Evolutionary conservation across 1,284 basidiomycete species (phyloP).

Genomic region (Pseudozyma sp.): DNA sequence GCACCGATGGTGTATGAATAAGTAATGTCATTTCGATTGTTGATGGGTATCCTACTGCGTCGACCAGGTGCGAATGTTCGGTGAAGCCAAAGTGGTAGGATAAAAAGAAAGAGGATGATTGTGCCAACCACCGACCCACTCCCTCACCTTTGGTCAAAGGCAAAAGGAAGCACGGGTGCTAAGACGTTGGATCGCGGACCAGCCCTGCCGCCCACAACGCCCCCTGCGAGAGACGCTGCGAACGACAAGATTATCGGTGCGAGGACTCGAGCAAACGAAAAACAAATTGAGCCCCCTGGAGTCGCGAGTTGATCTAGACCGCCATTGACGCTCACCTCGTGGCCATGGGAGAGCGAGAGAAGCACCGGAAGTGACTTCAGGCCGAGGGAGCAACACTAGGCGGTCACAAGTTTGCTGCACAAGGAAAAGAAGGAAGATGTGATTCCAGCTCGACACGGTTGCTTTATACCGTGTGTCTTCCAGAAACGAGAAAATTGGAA

Average conservation of each 20-base stretch:
- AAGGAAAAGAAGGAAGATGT: conserved; percentile 48
- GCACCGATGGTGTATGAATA: too few species aligned
- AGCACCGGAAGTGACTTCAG: conserved; percentile 9
- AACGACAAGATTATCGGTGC: conserved; percentile 21
- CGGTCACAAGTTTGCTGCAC: conserved; percentile 55
- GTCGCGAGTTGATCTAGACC: conserved; percentile 56
- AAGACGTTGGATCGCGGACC: conserved; percentile 55
- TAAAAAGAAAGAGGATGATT: conserved; percentile 13
- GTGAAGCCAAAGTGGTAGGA: neutral
- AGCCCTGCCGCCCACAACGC: conserved; percentile 12
- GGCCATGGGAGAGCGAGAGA: conserved; percentile 45
- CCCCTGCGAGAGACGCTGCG: conserved; percentile 35
- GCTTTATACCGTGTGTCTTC: conserved; percentile 9
- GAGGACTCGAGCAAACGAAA: conserved; percentile 47
- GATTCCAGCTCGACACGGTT: neutral
- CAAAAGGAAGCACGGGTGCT: conserved; percentile 40
- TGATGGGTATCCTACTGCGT: neutral
- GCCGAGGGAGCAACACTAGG: conserved; percentile 58
- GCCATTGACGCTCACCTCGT: conserved; percentile 54
- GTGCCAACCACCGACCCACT: conserved; percentile 56
- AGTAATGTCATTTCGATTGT: neutral
- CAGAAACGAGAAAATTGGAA: neutral
- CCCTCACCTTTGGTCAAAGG: conserved; percentile 13
- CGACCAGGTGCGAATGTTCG: neutral
- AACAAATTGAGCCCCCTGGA: conserved; percentile 39